These are phyloP conservation scores for Microcyclospora pomicola DNA, from an alignment of 2,329 filamentous ascomycete genomes.

Conservation along the genomic window DNA sequence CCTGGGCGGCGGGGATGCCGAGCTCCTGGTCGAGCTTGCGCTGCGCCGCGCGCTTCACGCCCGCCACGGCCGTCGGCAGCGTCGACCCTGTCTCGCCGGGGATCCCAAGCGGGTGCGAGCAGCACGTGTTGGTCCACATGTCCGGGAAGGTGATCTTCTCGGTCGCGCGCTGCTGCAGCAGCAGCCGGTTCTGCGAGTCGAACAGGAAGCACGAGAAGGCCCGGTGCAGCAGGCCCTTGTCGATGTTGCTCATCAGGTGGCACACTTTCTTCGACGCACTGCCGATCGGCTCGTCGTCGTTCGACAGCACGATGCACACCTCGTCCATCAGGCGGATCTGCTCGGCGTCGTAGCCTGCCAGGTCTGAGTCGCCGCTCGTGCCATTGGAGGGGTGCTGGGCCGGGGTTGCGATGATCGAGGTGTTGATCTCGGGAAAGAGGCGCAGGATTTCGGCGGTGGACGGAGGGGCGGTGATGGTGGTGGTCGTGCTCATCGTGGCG, in stretches of 20 bases:
- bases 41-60: conserved; percentile 83
- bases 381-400: conserved; percentile 26
- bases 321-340: conserved; percentile 98
- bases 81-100: conserved; percentile 80
- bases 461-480: conserved; percentile 28
- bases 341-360: conserved; percentile 90
- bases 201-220: conserved; percentile 98
- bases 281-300: conserved; percentile 83
- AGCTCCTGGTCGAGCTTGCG: conserved; percentile 91
- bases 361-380: conserved; percentile 47
- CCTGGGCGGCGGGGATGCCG: conserved; percentile 77
- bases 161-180: conserved; percentile 84
- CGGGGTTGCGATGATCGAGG: conserved; percentile 39
- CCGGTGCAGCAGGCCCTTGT: conserved; percentile 87
- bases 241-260: conserved; percentile 97
- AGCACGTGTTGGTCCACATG: conserved; percentile 99
- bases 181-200: conserved; percentile 79
- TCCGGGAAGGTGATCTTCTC: conserved; percentile 99
- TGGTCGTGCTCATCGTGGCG: conserved; percentile 19
- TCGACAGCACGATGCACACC: conserved; percentile 91
- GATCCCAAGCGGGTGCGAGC: conserved; percentile 87
- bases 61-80: conserved; percentile 64
- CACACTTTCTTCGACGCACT: conserved; percentile 97
- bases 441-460: conserved; percentile 76
- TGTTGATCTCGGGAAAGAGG: conserved; percentile 73